Evolutionary conservation across 2,329 filamentous ascomycete genomes (phyloP).

Genomic region (Fusarium compactum): DNA sequence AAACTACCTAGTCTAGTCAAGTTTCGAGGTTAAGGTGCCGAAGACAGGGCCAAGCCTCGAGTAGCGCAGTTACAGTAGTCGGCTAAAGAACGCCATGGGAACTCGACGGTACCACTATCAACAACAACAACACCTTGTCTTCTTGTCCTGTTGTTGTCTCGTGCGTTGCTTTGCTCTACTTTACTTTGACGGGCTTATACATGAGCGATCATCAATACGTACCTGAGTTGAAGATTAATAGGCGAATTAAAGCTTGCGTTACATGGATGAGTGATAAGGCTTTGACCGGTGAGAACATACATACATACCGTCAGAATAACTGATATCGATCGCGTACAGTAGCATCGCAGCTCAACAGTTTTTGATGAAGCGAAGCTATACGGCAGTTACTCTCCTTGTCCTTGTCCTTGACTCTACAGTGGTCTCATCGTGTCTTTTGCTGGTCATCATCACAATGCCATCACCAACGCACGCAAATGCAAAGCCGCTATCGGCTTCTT

Average conservation of each 20-base stretch:
- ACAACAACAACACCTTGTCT: neutral
- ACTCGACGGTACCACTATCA: conserved; percentile 33
- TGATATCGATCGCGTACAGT: conserved; percentile 8
- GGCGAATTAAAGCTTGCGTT: conserved; percentile 8
- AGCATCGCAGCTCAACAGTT: conserved; percentile 30
- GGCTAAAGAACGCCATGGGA: conserved; percentile 34
- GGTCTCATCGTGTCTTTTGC: conserved; percentile 8
- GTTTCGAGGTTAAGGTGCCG: conserved; percentile 34
- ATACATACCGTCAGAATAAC: neutral
- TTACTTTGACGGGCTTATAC: neutral
- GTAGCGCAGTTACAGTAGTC: conserved; percentile 20
- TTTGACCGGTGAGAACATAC: conserved; percentile 27
- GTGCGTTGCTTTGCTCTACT: conserved; percentile 6
- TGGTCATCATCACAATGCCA: conserved; percentile 34
- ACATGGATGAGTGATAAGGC: conserved; percentile 30
- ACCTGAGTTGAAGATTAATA: conserved; percentile 2
- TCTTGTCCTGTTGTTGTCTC: conserved; percentile 20
- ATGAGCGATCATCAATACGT: neutral
- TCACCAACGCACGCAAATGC: conserved; percentile 29
- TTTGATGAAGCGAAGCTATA: neutral
- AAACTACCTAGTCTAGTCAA: conserved; percentile 6
- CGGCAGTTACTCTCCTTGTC: neutral
- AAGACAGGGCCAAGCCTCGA: conserved; percentile 30
- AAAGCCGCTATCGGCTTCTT: conserved; percentile 37
- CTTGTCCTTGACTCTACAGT: neutral